These are phyloP conservation scores for Neofusicoccum parvum DNA, from an alignment of 2,329 filamentous ascomycete genomes.

Conservation along the genomic window DNA sequence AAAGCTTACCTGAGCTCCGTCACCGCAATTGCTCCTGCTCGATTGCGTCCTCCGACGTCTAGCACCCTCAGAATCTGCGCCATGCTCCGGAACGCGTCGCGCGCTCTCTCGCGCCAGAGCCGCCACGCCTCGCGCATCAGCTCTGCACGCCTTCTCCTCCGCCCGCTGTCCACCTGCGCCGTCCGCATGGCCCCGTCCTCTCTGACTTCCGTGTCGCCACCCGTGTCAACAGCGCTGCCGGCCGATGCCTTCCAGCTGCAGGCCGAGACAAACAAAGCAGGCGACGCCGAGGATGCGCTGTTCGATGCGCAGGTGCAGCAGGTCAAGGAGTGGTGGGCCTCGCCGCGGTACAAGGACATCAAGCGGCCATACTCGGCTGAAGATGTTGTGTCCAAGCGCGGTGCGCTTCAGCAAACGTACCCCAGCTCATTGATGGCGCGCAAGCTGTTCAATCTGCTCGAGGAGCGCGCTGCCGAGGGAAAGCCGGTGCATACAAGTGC, in stretches of 20 bases:
- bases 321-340: slow-evolving; percentile 88
- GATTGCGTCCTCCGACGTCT: too few relatives aligned
- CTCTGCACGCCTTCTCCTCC: slow-evolving; percentile 29
- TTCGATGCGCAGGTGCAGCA: slow-evolving; percentile 83
- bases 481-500: slow-evolving; percentile 91
- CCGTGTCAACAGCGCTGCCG: slow-evolving; percentile 62
- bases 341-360: slow-evolving; percentile 82
- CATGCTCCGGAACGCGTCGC: slow-evolving; percentile 42
- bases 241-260: slow-evolving; percentile 86
- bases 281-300: slow-evolving; percentile 78
- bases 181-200: slow-evolving; percentile 57
- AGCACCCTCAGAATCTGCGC: background rate
- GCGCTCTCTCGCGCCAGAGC: slow-evolving; percentile 40
- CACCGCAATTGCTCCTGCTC: background rate
- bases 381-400: slow-evolving; percentile 91
- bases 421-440: slow-evolving; percentile 92
- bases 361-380: slow-evolving; percentile 87
- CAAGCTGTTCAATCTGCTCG: slow-evolving; percentile 89
- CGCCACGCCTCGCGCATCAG: slow-evolving; percentile 28
- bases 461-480: slow-evolving; percentile 73
- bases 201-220: slow-evolving; percentile 59
- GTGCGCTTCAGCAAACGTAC: slow-evolving; percentile 82
- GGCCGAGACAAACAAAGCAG: slow-evolving; percentile 74
- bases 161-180: slow-evolving; percentile 44
- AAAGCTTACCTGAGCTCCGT: background rate